Conservation (phyloP, 75 land plant genomes). For the Picea glauca region DNA sequence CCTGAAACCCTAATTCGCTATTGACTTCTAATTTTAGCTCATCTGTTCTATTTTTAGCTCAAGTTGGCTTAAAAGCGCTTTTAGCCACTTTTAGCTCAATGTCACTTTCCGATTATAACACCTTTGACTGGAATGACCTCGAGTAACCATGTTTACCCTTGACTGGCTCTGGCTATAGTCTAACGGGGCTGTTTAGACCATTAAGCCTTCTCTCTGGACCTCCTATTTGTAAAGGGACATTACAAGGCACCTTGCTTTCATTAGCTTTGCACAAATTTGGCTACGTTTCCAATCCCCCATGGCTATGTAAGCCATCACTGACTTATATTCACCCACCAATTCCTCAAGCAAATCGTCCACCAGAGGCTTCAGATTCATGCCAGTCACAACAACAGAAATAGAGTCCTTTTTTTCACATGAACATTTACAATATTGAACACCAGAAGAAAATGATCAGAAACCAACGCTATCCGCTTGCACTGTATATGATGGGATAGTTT, state of each 20-base stretch:
- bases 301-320: constrained; percentile 27
- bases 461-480: constrained; percentile 90
- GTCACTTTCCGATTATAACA: no score
- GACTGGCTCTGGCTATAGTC: no score
- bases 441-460: constrained; percentile 89
- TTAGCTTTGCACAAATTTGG: constrained; percentile 28
- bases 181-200: no score
- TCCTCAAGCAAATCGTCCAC: constrained; percentile 35
- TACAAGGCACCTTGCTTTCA: constrained; percentile 47
- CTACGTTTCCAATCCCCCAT: constrained; percentile 29
- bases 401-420: not conserved
- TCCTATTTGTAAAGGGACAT: no score
- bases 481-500: constrained; percentile 59
- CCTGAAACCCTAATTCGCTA: no score
- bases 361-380: not conserved
- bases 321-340: constrained; percentile 22
- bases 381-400: not conserved
- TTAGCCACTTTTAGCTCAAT: no score
- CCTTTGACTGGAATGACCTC: no score
- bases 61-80: no score
- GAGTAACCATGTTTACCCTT: no score
- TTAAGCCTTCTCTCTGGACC: no score
- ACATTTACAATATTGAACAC: constrained; percentile 75
- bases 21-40: no score
- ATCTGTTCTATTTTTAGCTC: no score